A percentile compares a stretch with the other conserved stretches of the same genome.
Conservation (phyloP, 768 basidiomycete genomes). For the Phaffia tasmanica region DNA sequence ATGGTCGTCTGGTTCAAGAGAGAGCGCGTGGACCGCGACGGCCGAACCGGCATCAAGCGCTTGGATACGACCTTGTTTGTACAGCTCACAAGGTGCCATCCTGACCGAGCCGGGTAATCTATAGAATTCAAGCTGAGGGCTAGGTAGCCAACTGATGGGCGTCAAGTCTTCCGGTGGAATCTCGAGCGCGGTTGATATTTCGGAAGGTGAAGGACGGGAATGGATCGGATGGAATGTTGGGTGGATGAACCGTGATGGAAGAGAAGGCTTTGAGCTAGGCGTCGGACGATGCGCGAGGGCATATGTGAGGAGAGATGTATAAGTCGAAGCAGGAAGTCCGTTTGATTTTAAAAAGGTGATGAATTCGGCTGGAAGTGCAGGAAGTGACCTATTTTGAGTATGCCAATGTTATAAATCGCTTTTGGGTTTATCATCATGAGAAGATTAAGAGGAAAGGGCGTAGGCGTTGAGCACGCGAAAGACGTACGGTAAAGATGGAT, state of each 20-base stretch:
- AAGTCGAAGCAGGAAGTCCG: slow-evolving; percentile 14
- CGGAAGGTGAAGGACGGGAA: slow-evolving; percentile 3
- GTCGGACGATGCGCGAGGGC: background rate
- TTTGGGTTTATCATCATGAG: too few species aligned
- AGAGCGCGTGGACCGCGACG: slow-evolving; percentile 23
- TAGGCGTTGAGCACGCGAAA: too few species aligned
- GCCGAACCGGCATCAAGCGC: slow-evolving; percentile 23
- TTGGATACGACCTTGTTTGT: slow-evolving; percentile 12
- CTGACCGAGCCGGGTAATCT: slow-evolving; percentile 13
- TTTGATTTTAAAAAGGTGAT: slow-evolving; percentile 15
- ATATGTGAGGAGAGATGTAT: slow-evolving; percentile 11
- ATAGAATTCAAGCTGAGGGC: slow-evolving; percentile 14
- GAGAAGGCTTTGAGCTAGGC: background rate
- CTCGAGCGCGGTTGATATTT: slow-evolving; percentile 9
- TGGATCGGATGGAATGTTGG: slow-evolving; percentile 3
- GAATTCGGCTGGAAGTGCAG: slow-evolving; percentile 18
- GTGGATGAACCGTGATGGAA: slow-evolving; percentile 24
- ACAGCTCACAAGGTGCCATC: slow-evolving; percentile 3
- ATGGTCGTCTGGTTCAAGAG: slow-evolving; percentile 12
- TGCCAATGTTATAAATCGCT: too few species aligned
- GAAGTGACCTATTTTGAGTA: too few species aligned
- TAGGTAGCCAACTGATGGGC: slow-evolving; percentile 17
- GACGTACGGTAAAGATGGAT: too few species aligned
- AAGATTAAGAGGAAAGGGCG: too few species aligned
- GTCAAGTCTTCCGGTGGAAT: background rate